These are phyloP conservation scores for Neurospora africana DNA, from an alignment of 495 filamentous ascomycete genomes.

Conservation along the genomic window DNA sequence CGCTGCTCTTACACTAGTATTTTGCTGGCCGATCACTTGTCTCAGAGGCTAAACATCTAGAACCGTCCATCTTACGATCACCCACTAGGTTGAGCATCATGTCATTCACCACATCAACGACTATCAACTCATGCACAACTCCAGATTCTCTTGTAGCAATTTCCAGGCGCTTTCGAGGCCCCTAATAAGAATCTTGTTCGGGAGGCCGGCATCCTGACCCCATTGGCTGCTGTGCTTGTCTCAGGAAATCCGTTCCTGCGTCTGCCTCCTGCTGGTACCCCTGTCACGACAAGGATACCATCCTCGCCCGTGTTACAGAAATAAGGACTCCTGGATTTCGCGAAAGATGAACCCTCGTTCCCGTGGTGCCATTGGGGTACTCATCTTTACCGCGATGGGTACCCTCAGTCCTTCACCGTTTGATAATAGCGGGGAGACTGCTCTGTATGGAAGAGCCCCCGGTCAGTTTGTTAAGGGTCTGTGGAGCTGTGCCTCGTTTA, in stretches of 20 bases:
- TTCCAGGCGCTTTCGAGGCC: not conserved
- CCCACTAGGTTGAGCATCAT: not conserved
- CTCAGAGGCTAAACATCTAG: slow-evolving; percentile 3
- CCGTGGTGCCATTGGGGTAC: not conserved
- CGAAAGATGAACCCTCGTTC: not conserved
- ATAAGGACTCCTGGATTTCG: slow-evolving; percentile 17
- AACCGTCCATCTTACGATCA: not conserved
- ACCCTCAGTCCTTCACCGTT: not conserved
- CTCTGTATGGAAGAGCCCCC: not conserved
- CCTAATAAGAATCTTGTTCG: not conserved
- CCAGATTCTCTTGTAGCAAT: not conserved
- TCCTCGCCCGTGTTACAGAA: slow-evolving; percentile 8
- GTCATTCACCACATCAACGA: not conserved
- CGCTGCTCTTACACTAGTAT: not conserved
- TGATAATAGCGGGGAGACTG: not conserved
- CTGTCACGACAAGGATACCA: not conserved
- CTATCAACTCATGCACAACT: not conserved
- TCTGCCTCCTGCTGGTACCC: slow-evolving; percentile 10
- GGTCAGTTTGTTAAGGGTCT: not conserved
- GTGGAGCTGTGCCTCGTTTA: not conserved
- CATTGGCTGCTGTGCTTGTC: slow-evolving; percentile 20
- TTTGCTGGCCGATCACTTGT: slow-evolving; percentile 13
- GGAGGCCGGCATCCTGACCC: not conserved
- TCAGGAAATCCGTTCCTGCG: slow-evolving; percentile 25
- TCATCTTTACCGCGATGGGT: not conserved